These are phyloP conservation scores for Fusarium lateritium DNA, from an alignment of 2,329 filamentous ascomycete species.

Conservation along the genomic window DNA sequence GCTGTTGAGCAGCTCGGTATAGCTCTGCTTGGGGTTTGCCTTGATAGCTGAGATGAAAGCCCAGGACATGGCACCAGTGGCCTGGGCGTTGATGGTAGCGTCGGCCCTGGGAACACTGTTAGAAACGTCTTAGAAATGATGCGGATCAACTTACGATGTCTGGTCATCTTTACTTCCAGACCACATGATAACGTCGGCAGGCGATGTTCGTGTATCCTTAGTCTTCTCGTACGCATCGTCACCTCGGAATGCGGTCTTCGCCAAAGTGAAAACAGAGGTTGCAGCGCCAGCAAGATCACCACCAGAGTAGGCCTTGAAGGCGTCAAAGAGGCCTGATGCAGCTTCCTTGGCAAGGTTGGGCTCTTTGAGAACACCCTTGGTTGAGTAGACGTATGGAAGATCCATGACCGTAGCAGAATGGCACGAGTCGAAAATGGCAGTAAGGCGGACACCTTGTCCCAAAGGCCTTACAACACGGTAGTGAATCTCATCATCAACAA, in stretches of 20 bases:
- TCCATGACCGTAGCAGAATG: slow-evolving; percentile 85
- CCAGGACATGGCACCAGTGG: slow-evolving; percentile 98
- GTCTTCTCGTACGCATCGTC: slow-evolving; percentile 85
- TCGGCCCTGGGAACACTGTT: slow-evolving; percentile 75
- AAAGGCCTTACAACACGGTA: slow-evolving; percentile 82
- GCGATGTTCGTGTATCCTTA: slow-evolving; percentile 89
- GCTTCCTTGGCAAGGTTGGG: slow-evolving; percentile 86
- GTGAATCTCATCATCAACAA: slow-evolving; percentile 86
- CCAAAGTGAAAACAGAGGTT: slow-evolving; percentile 82
- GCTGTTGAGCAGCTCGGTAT: slow-evolving; percentile 94
- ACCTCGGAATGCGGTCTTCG: slow-evolving; percentile 89
- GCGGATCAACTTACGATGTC: slow-evolving; percentile 73
- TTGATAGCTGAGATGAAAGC: slow-evolving; percentile 93
- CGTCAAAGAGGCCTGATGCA: slow-evolving; percentile 77
- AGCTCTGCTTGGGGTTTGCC: slow-evolving; percentile 95
- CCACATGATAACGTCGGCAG: slow-evolving; percentile 98
- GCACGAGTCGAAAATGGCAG: slow-evolving; percentile 86
- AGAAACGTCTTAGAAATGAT: slow-evolving; percentile 30
- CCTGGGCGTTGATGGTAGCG: slow-evolving; percentile 87
- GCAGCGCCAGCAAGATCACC: slow-evolving; percentile 89
- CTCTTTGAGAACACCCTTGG: slow-evolving; percentile 84
- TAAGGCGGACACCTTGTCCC: slow-evolving; percentile 85
- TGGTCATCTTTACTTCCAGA: slow-evolving; percentile 96
- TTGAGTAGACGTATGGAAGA: slow-evolving; percentile 85
- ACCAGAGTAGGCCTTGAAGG: slow-evolving; percentile 83